Conservation (phyloP, 768 basidiomycete genomes). For the Suillus occidentalis region DNA sequence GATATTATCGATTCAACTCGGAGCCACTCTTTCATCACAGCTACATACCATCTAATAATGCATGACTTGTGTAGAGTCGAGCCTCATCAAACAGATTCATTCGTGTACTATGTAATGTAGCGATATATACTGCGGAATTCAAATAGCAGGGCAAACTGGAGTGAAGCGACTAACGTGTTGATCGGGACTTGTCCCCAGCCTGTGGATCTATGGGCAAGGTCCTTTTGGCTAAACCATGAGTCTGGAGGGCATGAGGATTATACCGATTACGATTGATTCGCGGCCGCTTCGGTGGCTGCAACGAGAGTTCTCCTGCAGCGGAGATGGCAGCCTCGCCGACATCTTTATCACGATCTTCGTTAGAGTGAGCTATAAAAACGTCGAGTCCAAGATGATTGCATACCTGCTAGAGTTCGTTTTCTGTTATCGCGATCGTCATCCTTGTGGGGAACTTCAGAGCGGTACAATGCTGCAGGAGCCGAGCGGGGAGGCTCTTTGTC, state of each 20-base stretch:
- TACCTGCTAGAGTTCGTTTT: slow-evolving; percentile 73
- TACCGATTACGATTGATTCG: slow-evolving; percentile 59
- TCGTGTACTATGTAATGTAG: slow-evolving; percentile 19
- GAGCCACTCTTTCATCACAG: slow-evolving; percentile 20
- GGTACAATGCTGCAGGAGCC: slow-evolving; percentile 45
- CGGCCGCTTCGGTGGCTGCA: slow-evolving; percentile 57
- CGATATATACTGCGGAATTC: slow-evolving; percentile 17
- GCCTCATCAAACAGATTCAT: slow-evolving; percentile 12
- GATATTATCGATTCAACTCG: slow-evolving; percentile 35
- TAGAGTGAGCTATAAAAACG: slow-evolving; percentile 9
- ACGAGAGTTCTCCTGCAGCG: slow-evolving; percentile 37
- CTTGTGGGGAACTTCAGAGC: slow-evolving; percentile 43
- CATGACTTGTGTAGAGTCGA: slow-evolving; percentile 13
- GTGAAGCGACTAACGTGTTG: slow-evolving; percentile 11
- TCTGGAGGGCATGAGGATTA: slow-evolving; percentile 27
- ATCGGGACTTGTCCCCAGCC: slow-evolving; percentile 54
- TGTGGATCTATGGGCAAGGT: slow-evolving; percentile 62
- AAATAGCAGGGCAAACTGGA: not conserved
- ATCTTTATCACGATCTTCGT: slow-evolving; percentile 66
- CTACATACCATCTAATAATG: slow-evolving; percentile 20
- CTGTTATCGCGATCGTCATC: slow-evolving; percentile 69
- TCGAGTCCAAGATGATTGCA: slow-evolving; percentile 20
- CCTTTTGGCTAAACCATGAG: slow-evolving; percentile 55
- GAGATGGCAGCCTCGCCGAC: slow-evolving; percentile 37
- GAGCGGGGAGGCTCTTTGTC: slow-evolving; percentile 53